Base-by-base conservation (phyloP, 371 early-diverging fungal species). In the Mortierella sp. region DNA sequence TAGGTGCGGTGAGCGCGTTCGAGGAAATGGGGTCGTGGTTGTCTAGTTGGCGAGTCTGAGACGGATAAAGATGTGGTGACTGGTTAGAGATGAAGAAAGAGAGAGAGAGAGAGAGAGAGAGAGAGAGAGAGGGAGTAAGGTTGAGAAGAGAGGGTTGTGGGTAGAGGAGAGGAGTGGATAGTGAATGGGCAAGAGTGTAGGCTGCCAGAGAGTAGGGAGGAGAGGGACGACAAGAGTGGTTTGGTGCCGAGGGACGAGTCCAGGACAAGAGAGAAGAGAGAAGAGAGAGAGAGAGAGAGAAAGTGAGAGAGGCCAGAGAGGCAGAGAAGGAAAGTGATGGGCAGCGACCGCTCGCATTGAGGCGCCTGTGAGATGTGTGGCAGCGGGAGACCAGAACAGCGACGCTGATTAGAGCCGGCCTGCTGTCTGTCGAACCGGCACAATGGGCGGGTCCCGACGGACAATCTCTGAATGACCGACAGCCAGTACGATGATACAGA, bases 381-480 rank as follows among this genome's bases (percentile, higher is more conserved):
- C 37, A 9, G 37, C 37, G 9, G 37, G 37, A 37, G 37, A 9
- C 37, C 9, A 37, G 37, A 9, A 37, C 9, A 37, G 37, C 37
- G 37, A 9, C 37, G 3, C 37, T 9, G 9, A 37, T 37, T 37
- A 37, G 37, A 37, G 37, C 37, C 37, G 9, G 37, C 37, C 37
- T 37, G 9, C 37, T 9, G 9, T 3, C 3, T 9, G 37, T 37
- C 37, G 37, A 37, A 37, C 37, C 37, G 37, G 37, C 9, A 37
- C 37, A 37, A 37, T 37, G 37, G 37, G 45, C 59, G 7, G 45
- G 6, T 59, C 44, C 59, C 45, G 59, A 59, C 25, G 4, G 59
- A 37, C 43, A 37, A 44, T 23, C 43, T 23, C 50, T 48, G n/a
- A 7, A 37, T 59, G 23, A 44, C 44, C 23, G 44, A 59, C 59